These are phyloP conservation scores for Neopestalotiopsis sp. DNA, from an alignment of 2,329 filamentous ascomycete species.

Conservation along the genomic window DNA sequence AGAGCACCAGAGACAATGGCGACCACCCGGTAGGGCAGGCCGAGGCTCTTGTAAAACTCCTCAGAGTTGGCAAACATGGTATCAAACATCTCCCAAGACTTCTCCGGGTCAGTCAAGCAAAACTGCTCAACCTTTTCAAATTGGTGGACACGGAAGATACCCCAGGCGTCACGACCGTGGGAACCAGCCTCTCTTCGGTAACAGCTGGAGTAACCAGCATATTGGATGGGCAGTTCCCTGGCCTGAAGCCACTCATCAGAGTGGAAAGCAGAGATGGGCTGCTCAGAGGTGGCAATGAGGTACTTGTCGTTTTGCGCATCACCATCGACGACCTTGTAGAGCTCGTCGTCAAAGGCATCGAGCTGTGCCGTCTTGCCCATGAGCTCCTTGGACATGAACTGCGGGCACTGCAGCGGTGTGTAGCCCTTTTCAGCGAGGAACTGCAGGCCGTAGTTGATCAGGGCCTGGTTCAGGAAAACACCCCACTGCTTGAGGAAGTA, in stretches of 20 bases:
- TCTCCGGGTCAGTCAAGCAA: constrained; percentile 74
- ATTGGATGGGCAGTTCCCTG: constrained; percentile 88
- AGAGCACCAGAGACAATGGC: constrained; percentile 95
- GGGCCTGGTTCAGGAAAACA: constrained; percentile 87
- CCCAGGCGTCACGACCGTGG: constrained; percentile 94
- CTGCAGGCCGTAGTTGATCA: constrained; percentile 93
- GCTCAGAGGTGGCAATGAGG: constrained; percentile 82
- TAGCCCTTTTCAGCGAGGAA: constrained; percentile 85
- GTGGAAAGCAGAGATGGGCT: constrained; percentile 92
- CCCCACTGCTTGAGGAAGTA: constrained; percentile 93
- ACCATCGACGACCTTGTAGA: constrained; percentile 94
- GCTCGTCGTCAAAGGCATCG: constrained; percentile 95
- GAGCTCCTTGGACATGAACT: constrained; percentile 92
- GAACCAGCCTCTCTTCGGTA: constrained; percentile 95
- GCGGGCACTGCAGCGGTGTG: constrained; percentile 82
- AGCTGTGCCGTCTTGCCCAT: constrained; percentile 99
- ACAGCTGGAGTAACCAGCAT: constrained; percentile 91
- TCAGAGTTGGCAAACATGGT: constrained; percentile 90
- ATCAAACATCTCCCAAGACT: constrained; percentile 92
- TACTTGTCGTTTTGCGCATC: constrained; percentile 89
- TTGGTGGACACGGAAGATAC: constrained; percentile 96
- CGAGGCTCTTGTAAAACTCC: constrained; percentile 91
- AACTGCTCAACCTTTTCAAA: constrained; percentile 81
- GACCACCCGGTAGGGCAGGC: constrained; percentile 88
- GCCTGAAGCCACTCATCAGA: constrained; percentile 90